phyloP scores from a whole-genome alignment of 257 asterid genomes.

The Fraxinus americana region DNA sequence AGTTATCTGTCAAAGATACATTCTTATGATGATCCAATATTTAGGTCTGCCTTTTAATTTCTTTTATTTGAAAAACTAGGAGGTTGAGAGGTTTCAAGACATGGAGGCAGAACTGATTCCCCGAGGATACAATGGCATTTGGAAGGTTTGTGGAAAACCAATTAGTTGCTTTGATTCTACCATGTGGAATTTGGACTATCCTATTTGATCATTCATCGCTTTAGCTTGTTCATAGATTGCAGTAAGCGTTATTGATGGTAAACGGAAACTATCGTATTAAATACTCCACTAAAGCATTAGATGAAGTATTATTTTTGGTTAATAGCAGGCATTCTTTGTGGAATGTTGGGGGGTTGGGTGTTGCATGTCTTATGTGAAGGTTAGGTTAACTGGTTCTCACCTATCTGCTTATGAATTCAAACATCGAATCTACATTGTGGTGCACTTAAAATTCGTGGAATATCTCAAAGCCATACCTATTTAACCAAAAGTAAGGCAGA shows the following conservation, averaged over 20 bases:
- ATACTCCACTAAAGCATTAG: constrained; percentile 17
- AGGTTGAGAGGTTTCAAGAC: constrained; percentile 93
- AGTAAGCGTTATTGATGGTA: constrained; percentile 6
- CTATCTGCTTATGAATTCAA: not conserved
- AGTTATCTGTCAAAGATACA: not conserved
- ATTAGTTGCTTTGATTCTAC: constrained; percentile 27
- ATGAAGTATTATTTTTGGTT: constrained; percentile 4
- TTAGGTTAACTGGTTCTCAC: constrained; percentile 1
- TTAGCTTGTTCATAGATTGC: not conserved
- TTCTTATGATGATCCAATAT: constrained; percentile 14
- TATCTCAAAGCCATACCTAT: not conserved
- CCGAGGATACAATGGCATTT: constrained; percentile 86
- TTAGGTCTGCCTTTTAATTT: constrained; percentile 12
- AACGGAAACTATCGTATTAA: not conserved
- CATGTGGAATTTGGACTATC: constrained; percentile 8
- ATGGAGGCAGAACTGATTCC: constrained; percentile 66
- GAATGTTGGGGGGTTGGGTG: constrained; percentile 1
- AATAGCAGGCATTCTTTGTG: not conserved
- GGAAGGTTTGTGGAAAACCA: constrained; percentile 67
- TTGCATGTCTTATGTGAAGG: not conserved
- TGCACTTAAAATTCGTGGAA: not conserved
- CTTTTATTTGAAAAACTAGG: constrained; percentile 53
- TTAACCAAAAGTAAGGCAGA: constrained; percentile 11
- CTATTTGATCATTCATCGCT: constrained; percentile 12
- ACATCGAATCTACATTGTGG: not conserved